These are phyloP conservation scores for Tetrapisispora namnaoensis DNA, from an alignment of 805 yeast species.

Conservation along the genomic window DNA sequence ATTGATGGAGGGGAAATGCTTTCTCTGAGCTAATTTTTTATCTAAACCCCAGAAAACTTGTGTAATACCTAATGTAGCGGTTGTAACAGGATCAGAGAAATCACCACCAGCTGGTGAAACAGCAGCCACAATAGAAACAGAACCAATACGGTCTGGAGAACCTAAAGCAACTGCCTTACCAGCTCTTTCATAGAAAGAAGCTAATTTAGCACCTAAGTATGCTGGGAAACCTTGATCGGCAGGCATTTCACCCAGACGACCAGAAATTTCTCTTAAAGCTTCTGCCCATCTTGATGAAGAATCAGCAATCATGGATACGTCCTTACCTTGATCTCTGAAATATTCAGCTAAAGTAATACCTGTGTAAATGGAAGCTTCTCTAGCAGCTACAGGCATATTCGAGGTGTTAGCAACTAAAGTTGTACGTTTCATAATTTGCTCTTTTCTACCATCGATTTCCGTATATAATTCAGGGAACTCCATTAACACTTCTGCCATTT, in stretches of 20 bases:
- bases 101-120: slow-evolving; percentile 99
- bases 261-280: slow-evolving; percentile 98
- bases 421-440: slow-evolving; percentile 99
- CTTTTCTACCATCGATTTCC: slow-evolving; percentile 84
- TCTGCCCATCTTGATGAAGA: slow-evolving; percentile 99
- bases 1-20: slow-evolving; percentile 98
- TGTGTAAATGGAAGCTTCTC: slow-evolving; percentile 98
- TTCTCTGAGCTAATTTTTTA: slow-evolving; percentile 97
- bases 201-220: slow-evolving; percentile 95
- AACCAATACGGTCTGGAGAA: slow-evolving; percentile 91
- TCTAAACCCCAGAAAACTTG: slow-evolving; percentile 99
- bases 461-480: slow-evolving; percentile 97
- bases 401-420: slow-evolving; percentile 97
- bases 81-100: slow-evolving; percentile 98
- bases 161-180: slow-evolving; percentile 95
- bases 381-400: slow-evolving; percentile 99
- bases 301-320: slow-evolving; percentile 99
- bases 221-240: slow-evolving; percentile 99
- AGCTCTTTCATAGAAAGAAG: slow-evolving; percentile 99
- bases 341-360: slow-evolving; percentile 98
- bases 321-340: slow-evolving; percentile 99
- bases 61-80: slow-evolving; percentile 97
- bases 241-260: slow-evolving; percentile 99
- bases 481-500: slow-evolving; percentile 99
- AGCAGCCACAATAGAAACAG: slow-evolving; percentile 99